Percentiles rank a stretch among this genome's conserved stretches.
phyloP scores from a whole-genome alignment of 495 filamentous ascomycete species.

The Hyphodiscus hymeniophilus region DNA sequence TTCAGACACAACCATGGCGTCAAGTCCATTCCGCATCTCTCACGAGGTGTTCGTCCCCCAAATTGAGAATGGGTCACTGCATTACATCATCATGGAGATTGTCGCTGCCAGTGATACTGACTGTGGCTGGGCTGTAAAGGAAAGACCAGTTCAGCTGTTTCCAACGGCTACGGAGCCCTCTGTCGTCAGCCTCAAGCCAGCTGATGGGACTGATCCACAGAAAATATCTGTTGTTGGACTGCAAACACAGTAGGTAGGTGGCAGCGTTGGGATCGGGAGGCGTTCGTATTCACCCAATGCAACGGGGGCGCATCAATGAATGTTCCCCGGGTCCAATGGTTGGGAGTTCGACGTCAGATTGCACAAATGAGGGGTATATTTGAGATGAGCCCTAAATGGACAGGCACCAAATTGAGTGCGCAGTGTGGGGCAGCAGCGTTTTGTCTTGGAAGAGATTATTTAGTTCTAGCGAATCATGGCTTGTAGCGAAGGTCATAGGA shows the following conservation, averaged over 20 bases:
- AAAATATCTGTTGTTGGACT: constrained; percentile 4
- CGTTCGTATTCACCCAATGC: no score
- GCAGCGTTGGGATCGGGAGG: no score
- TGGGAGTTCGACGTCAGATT: not conserved
- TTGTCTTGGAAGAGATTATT: not conserved
- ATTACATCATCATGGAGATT: constrained; percentile 38
- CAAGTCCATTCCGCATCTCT: constrained; percentile 20
- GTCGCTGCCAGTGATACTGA: constrained; percentile 23
- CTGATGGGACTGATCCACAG: constrained; percentile 12
- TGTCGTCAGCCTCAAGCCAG: not conserved
- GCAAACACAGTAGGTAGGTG: constrained; percentile 1
- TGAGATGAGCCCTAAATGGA: no score
- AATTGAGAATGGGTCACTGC: constrained; percentile 33
- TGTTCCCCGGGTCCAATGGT: not conserved
- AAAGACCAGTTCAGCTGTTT: constrained; percentile 10
- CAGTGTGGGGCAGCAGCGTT: constrained; percentile 1
- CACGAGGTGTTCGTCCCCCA: constrained; percentile 33
- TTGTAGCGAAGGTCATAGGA: not conserved
- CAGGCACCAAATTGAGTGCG: no score
- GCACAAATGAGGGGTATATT: not conserved
- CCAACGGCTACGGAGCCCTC: constrained; percentile 15
- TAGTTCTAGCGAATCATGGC: not conserved
- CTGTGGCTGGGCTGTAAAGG: constrained; percentile 21
- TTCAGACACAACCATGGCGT: constrained; percentile 23
- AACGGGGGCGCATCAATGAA: not conserved